A percentile compares a stretch with the other conserved stretches of the same genome.
phyloP scores from a whole-genome alignment of 495 filamentous ascomycete genomes.

The Xylaria acuta region DNA sequence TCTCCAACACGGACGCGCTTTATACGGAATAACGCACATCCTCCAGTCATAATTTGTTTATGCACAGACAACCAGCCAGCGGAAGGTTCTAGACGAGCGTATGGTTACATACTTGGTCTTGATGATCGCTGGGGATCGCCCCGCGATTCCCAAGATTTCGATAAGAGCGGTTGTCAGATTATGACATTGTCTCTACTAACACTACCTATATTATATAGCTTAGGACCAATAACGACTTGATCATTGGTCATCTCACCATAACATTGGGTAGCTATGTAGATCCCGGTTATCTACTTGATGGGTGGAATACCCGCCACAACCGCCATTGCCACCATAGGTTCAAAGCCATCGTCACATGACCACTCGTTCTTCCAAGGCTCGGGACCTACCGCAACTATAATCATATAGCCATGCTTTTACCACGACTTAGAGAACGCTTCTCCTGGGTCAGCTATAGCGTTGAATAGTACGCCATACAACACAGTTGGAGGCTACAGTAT shows the following conservation, averaged over 20 bases:
- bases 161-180: not conserved
- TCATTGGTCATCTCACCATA: not conserved
- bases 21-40: not conserved
- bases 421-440: not conserved
- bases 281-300: not conserved
- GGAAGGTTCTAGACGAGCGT: too few relatives aligned
- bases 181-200: not conserved
- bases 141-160: not conserved
- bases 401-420: not conserved
- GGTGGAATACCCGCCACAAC: not conserved
- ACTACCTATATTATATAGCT: not conserved
- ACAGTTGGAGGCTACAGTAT: not conserved
- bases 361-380: not conserved
- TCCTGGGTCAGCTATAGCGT: not conserved
- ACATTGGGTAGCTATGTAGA: not conserved
- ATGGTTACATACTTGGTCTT: too few relatives aligned
- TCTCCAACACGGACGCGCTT: not conserved
- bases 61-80: not conserved
- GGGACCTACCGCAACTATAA: not conserved
- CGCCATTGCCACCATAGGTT: not conserved
- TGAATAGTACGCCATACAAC: not conserved
- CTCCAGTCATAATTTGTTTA: not conserved
- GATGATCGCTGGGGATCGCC: too few relatives aligned
- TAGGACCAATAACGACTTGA: not conserved
- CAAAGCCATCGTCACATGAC: slow-evolving; percentile 11